Conservation (phyloP, 345 rosid genomes). For the Sisymbrium altissimum region DNA sequence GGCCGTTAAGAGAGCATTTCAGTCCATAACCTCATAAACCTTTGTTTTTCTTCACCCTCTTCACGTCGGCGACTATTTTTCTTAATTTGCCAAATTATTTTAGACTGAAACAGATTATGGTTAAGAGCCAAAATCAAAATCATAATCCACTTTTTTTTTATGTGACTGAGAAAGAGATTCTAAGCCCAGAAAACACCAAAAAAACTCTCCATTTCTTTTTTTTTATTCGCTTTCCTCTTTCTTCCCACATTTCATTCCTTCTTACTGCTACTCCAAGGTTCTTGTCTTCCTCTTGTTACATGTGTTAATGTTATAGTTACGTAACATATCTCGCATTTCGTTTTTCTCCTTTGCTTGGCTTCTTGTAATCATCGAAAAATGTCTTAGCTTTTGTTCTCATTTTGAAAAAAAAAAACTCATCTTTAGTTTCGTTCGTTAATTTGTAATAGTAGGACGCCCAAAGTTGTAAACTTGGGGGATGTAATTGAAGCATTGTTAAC, state of each 20-base stretch:
- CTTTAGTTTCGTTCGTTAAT: not conserved
- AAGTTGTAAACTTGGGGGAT: not conserved
- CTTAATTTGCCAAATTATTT: not conserved
- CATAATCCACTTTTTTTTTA: slow-evolving; percentile 12
- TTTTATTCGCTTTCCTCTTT: not conserved
- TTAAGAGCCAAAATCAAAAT: not conserved
- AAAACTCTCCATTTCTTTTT: not conserved
- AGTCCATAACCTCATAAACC: not conserved
- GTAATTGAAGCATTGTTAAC: not conserved
- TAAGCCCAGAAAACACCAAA: slow-evolving; percentile 26
- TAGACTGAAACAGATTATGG: not conserved
- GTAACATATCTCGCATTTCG: not conserved
- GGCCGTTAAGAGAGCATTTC: not conserved
- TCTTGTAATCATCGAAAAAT: not conserved
- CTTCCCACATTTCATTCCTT: not conserved
- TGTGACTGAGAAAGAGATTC: slow-evolving; percentile 31
- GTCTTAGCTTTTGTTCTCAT: not conserved
- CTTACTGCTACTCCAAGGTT: slow-evolving; percentile 12
- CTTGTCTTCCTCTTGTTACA: slow-evolving; percentile 3
- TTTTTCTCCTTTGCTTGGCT: not conserved
- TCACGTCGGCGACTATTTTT: slow-evolving; percentile 9
- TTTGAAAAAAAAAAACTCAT: not conserved
- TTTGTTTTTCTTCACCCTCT: not conserved
- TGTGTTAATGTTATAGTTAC: not conserved
- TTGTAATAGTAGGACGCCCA: not conserved